These are phyloP conservation scores for Zasmidium citrigriseum DNA, from an alignment of 2,329 filamentous ascomycete species.

Conservation along the genomic window DNA sequence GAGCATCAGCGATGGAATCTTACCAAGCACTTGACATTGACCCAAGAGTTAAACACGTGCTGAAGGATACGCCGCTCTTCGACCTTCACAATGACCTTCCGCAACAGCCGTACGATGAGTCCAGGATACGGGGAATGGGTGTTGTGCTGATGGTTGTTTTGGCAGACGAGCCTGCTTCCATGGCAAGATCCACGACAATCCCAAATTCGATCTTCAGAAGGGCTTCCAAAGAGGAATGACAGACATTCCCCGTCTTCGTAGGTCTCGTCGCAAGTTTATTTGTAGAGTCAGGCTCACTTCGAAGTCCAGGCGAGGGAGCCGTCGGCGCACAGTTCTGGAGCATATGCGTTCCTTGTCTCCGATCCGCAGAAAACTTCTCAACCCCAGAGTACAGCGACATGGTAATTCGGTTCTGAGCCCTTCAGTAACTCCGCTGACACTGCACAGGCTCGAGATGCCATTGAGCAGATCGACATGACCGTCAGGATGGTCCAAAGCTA, in stretches of 20 bases:
- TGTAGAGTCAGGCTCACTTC: not conserved
- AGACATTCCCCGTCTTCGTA: conserved; percentile 18
- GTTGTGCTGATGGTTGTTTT: not conserved
- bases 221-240: conserved; percentile 37
- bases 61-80: conserved; percentile 3
- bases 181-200: conserved; percentile 36
- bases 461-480: conserved; percentile 28
- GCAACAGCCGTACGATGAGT: not conserved
- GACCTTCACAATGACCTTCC: conserved; percentile 5
- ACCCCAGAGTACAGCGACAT: conserved; percentile 28
- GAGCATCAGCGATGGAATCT: not conserved
- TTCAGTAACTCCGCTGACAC: not conserved
- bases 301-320: conserved; percentile 13
- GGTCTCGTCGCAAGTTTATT: not conserved
- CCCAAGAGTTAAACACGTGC: not conserved
- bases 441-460: conserved; percentile 16
- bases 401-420: not conserved
- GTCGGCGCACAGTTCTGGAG: conserved; percentile 34
- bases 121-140: not conserved
- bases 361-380: conserved; percentile 30
- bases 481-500: conserved; percentile 35
- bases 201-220: conserved; percentile 36
- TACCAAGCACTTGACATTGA: conserved; percentile 1
- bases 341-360: conserved; percentile 21
- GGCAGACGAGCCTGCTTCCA: conserved; percentile 25